Evolutionary conservation across 2,329 filamentous ascomycete species (phyloP), one percentile per base, ranked within the genome.

Genomic region (Nigrograna mackinnonii): DNA sequence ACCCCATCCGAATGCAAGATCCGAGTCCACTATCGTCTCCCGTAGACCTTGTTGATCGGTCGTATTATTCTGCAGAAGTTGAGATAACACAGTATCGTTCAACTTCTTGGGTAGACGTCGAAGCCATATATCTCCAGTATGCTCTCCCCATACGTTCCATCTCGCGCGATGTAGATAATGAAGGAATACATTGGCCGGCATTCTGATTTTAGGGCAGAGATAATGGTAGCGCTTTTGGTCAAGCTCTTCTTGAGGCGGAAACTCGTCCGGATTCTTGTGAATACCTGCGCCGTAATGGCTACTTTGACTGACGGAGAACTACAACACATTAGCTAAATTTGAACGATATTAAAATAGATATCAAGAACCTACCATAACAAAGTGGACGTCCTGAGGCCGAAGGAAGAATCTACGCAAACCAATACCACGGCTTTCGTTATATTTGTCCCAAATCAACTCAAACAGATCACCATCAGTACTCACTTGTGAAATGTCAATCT

Each of bases 111-210:
- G 43, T 7, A 45, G 35, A 37, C 38, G 38, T 16, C 26, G 21
- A n/a, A 45, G 43, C 43, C 38, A 45, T 11, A 21, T 37, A 18
- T 37, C 28, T 19, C 37, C 37, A 5, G 24, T 37, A 22, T 41
- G 43, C 16, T 45, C 38, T 16, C 33, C 38, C 43, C 38, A 37
- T 35, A 35, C 26, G 20, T 38, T 44, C 36, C 34, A 48, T 30
- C 35, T 41, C 30, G 45, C 45, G n/a, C 42, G 42, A 22, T 46
- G 33, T 6, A 48, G 26, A 32, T 45, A 48, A 17, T 48, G 45
- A n/a, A 45, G 37, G 26, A 48, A 48, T 12, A 46, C 35, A 19
- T 48, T 48, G n/a, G 21, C 42, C 17, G 42, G 45, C 45, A 48
- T 48, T 16, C 32, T 16, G 7, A 39, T 33, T 32, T 35, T 34